Conservation (phyloP, 257 asterid species). For the Parsonsia alboflavescens region DNA sequence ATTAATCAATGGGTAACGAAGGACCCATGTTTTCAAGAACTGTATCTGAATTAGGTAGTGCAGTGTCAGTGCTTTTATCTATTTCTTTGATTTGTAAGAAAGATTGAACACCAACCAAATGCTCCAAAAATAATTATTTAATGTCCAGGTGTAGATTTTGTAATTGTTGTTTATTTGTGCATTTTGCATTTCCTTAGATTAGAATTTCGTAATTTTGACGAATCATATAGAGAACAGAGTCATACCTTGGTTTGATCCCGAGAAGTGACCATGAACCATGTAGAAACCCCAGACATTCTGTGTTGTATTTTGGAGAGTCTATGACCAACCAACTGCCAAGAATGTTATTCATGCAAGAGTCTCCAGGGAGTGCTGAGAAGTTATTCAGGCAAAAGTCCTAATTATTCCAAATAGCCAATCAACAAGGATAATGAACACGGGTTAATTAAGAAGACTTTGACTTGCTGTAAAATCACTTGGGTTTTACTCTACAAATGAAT, state of each 20-base stretch:
- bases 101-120: slow-evolving; percentile 3
- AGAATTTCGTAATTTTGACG: neutral
- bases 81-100: slow-evolving; percentile 2
- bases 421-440: neutral
- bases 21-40: slow-evolving; percentile 10
- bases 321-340: neutral
- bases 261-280: neutral
- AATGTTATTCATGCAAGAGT: neutral
- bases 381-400: neutral
- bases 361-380: neutral
- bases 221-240: neutral
- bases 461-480: neutral
- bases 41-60: slow-evolving; percentile 11
- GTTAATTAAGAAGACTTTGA: too few species aligned
- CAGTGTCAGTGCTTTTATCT: neutral
- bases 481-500: neutral
- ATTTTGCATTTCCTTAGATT: neutral
- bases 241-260: neutral
- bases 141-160: neutral
- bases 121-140: neutral
- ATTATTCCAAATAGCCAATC: neutral
- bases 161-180: neutral
- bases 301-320: neutral
- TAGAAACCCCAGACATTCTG: neutral
- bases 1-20: slow-evolving; percentile 9